phyloP scores from a whole-genome alignment of 352 stramenopile genomes.

The Globisporangium carolinianum region DNA sequence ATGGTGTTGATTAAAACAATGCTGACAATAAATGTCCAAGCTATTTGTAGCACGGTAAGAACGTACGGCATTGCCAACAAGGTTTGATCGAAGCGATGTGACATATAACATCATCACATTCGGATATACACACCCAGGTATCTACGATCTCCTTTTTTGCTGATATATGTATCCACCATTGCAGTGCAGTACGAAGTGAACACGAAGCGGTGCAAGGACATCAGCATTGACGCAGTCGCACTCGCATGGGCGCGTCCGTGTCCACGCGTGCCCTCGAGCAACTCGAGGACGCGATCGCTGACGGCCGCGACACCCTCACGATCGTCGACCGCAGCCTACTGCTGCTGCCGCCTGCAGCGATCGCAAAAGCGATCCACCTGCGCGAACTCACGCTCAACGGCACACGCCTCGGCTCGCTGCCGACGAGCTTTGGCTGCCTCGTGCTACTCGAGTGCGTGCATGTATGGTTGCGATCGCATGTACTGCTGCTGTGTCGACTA shows the following conservation, averaged over 20 bases:
- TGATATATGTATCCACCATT: too few species aligned
- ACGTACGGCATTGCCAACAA: too few species aligned
- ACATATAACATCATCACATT: too few species aligned
- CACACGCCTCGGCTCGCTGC: slow-evolving; percentile 24
- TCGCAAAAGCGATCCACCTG: slow-evolving; percentile 37
- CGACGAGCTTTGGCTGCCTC: slow-evolving; percentile 47
- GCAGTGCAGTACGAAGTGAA: too few species aligned
- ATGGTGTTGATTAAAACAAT: too few species aligned
- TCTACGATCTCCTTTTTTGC: too few species aligned
- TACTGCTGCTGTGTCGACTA: neutral
- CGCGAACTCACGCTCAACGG: slow-evolving; percentile 30
- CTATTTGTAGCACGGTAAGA: too few species aligned
- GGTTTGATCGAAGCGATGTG: too few species aligned
- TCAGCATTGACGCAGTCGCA: too few species aligned
- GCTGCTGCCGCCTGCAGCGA: slow-evolving; percentile 30
- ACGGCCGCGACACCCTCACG: slow-evolving; percentile 14
- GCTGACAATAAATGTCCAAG: too few species aligned
- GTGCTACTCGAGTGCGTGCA: slow-evolving; percentile 33
- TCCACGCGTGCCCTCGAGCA: slow-evolving; percentile 30
- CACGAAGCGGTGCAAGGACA: too few species aligned
- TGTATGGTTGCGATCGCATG: neutral
- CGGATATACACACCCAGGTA: too few species aligned
- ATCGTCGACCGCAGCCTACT: slow-evolving; percentile 31
- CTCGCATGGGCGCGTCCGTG: slow-evolving; percentile 23
- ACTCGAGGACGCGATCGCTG: slow-evolving; percentile 28